Percentiles rank a stretch among this genome's conserved stretches.
Conservation (phyloP, 2,329 filamentous ascomycete genomes). For the Elsinoe fawcettii region DNA sequence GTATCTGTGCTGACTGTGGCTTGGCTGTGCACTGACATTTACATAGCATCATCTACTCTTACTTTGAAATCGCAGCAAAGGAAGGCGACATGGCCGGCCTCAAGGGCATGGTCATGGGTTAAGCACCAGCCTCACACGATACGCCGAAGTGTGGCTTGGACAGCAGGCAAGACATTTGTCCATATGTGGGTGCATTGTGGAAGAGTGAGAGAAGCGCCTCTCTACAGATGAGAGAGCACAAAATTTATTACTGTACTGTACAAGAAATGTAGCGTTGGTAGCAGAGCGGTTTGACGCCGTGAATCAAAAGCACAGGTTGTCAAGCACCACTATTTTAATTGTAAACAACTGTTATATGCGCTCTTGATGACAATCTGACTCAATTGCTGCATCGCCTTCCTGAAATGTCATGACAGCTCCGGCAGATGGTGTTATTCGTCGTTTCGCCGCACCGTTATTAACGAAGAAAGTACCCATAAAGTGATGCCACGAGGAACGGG, state of each 20-base stretch:
- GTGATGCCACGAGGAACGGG: constrained; percentile 6
- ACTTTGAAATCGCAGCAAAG: constrained; percentile 98
- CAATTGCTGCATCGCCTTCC: constrained; percentile 5
- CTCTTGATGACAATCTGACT: neutral
- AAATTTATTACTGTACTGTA: constrained; percentile 13
- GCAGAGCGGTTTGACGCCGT: constrained; percentile 5
- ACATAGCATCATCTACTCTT: constrained; percentile 93
- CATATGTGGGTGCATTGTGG: constrained; percentile 10
- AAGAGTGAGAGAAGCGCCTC: neutral
- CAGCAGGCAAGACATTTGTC: neutral
- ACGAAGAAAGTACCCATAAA: constrained; percentile 2
- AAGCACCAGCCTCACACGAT: constrained; percentile 19
- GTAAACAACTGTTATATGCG: neutral
- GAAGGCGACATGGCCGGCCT: constrained; percentile 86
- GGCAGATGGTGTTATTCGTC: neutral
- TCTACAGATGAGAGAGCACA: neutral
- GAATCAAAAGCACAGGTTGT: neutral
- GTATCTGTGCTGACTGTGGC: constrained; percentile 34
- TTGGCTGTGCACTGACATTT: constrained; percentile 23
- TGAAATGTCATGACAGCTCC: constrained; percentile 8
- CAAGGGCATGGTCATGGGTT: constrained; percentile 57
- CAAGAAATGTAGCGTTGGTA: constrained; percentile 13
- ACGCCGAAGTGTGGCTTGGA: constrained; percentile 16
- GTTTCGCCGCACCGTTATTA: neutral
- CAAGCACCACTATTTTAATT: neutral